phyloP scores from a whole-genome alignment of 495 filamentous ascomycete species.

The Diplogelasinospora grovesii region DNA sequence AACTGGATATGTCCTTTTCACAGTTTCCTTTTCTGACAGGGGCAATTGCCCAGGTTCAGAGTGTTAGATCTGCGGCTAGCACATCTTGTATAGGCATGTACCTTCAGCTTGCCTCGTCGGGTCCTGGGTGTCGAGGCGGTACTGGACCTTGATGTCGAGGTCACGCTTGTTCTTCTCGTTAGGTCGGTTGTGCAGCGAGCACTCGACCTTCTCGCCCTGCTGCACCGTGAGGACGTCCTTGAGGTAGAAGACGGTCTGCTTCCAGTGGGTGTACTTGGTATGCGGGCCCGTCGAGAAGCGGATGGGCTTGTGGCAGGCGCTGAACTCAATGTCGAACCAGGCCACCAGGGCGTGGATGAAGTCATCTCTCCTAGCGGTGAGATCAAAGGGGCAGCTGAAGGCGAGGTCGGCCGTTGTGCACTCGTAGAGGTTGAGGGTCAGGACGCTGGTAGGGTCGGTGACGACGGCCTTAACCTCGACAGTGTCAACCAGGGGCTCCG shows the following conservation, averaged over 20 bases:
- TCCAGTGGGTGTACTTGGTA: conserved; percentile 91
- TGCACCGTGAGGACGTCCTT: conserved; percentile 79
- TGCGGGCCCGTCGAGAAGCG: conserved; percentile 82
- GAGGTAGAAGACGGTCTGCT: conserved; percentile 89
- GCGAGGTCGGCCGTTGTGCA: conserved; percentile 57
- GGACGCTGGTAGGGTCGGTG: conserved; percentile 61
- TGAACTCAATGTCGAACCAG: conserved; percentile 99
- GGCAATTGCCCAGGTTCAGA: too few species aligned
- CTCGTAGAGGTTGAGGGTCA: conserved; percentile 68
- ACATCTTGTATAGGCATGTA: conserved; percentile 86
- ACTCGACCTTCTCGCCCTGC: conserved; percentile 64
- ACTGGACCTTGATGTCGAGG: conserved; percentile 83
- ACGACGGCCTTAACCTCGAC: conserved; percentile 68
- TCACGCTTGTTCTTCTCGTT: conserved; percentile 93
- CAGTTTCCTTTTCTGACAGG: too few species aligned
- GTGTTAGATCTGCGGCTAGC: too few species aligned
- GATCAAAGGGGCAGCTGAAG: conserved; percentile 57
- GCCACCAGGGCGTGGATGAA: conserved; percentile 93
- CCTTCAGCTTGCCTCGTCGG: conserved; percentile 60
- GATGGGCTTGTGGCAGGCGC: conserved; percentile 83
- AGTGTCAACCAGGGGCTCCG: conserved; percentile 65
- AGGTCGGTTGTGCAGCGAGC: conserved; percentile 71
- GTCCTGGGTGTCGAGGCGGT: conserved; percentile 72
- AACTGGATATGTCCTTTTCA: too few species aligned
- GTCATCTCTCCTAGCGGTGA: conserved; percentile 71